Percentiles rank a stretch among this genome's conserved stretches.
Conservation (phyloP, 192 early-diverging fungal species). For the Pilaira anomala region DNA sequence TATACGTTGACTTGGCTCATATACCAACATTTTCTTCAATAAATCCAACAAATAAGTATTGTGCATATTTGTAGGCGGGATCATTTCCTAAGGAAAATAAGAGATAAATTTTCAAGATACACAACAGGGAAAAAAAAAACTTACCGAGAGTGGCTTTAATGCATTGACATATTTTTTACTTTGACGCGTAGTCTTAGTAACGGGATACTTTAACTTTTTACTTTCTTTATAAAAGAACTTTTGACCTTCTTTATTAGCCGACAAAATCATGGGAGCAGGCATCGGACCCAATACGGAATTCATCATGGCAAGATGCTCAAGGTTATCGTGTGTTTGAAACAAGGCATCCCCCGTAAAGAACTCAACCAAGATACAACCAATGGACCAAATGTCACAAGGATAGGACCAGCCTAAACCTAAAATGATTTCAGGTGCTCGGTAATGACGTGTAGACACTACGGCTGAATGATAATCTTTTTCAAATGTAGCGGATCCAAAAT, state of each 20-base stretch:
- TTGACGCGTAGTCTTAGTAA: conserved; percentile 48
- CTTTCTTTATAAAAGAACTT: conserved; percentile 51
- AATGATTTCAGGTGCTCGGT: conserved; percentile 96
- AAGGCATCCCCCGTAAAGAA: conserved; percentile 92
- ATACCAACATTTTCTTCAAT: conserved; percentile 68
- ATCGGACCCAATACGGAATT: conserved; percentile 80
- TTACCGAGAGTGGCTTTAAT: conserved; percentile 54
- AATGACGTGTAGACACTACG: conserved; percentile 93
- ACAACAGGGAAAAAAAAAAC: not conserved
- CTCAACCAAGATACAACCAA: conserved; percentile 96
- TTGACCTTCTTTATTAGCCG: conserved; percentile 42
- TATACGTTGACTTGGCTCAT: conserved; percentile 77
- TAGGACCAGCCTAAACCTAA: conserved; percentile 86
- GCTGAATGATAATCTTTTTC: conserved; percentile 89
- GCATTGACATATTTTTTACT: conserved; percentile 63
- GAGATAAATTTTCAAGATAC: not conserved
- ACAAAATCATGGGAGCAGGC: conserved; percentile 60
- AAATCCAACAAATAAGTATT: conserved; percentile 62
- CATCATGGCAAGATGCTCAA: conserved; percentile 98
- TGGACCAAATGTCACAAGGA: conserved; percentile 97
- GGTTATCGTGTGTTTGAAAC: conserved; percentile 97
- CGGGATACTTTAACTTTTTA: conserved; percentile 49
- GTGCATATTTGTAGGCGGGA: conserved; percentile 42
- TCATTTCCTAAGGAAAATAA: conserved; percentile 41
- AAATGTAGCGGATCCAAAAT: conserved; percentile 95